Conservation (phyloP, 306 rosid species). For the Dicorynia guianensis region DNA sequence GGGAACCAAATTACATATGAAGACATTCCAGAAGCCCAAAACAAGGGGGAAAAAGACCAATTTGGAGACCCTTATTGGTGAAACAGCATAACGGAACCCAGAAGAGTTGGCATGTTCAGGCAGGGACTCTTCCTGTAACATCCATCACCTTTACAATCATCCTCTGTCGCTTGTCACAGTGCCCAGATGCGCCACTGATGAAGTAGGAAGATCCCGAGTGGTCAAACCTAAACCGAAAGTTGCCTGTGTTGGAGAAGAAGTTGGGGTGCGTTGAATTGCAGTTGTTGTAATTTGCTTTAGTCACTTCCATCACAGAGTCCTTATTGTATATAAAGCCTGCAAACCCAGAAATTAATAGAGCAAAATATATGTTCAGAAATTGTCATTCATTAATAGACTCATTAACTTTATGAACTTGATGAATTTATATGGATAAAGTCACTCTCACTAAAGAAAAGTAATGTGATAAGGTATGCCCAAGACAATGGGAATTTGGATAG, state of each 20-base stretch:
- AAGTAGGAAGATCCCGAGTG: slow-evolving; percentile 77
- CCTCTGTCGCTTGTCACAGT: slow-evolving; percentile 79
- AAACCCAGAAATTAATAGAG: background rate
- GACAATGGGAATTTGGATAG: too few species aligned
- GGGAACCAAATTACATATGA: slow-evolving; percentile 11
- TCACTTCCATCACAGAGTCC: slow-evolving; percentile 90
- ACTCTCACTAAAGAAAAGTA: too few species aligned
- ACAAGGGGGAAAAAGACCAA: slow-evolving; percentile 42
- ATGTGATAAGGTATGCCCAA: too few species aligned
- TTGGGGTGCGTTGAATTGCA: slow-evolving; percentile 82
- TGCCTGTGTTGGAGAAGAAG: slow-evolving; percentile 73
- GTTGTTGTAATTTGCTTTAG: slow-evolving; percentile 55
- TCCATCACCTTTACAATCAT: slow-evolving; percentile 73
- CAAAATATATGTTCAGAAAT: too few species aligned
- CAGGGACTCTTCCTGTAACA: slow-evolving; percentile 48
- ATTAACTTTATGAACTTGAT: too few species aligned
- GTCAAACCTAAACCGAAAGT: slow-evolving; percentile 52
- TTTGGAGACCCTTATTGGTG: slow-evolving; percentile 34
- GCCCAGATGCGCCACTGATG: slow-evolving; percentile 84
- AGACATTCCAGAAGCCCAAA: slow-evolving; percentile 1
- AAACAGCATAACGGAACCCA: slow-evolving; percentile 31
- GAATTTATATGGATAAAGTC: too few species aligned
- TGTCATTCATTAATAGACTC: too few species aligned
- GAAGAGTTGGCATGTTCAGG: slow-evolving; percentile 42
- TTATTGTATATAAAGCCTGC: slow-evolving; percentile 73